These are phyloP conservation scores for Arachnomyces sp. DNA, from an alignment of 2,329 filamentous ascomycete genomes.

Conservation along the genomic window DNA sequence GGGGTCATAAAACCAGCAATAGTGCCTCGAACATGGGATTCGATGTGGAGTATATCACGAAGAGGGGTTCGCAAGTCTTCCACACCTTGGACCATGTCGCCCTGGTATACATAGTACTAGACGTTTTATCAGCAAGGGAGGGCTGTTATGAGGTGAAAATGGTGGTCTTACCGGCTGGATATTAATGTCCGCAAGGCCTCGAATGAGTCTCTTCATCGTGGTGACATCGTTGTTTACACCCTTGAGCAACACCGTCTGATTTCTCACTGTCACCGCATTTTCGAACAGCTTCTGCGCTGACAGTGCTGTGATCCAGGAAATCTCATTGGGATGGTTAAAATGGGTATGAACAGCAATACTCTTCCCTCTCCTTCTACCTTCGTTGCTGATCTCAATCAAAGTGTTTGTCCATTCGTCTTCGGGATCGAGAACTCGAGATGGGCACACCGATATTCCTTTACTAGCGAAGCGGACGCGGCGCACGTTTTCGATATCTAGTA, in stretches of 20 bases:
- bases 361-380: constrained; percentile 47
- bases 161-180: constrained; percentile 45
- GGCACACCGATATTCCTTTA: constrained; percentile 54
- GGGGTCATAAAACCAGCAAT: constrained; percentile 57
- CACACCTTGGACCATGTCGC: constrained; percentile 52
- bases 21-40: constrained; percentile 50
- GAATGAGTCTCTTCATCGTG: constrained; percentile 48
- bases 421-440: constrained; percentile 46
- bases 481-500: constrained; percentile 51
- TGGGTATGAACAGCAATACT: constrained; percentile 57
- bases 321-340: constrained; percentile 55
- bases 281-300: constrained; percentile 46
- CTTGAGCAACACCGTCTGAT: constrained; percentile 52
- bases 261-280: constrained; percentile 48
- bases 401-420: constrained; percentile 47
- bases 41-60: constrained; percentile 49
- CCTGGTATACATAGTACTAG: constrained; percentile 59
- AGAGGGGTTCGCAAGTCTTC: constrained; percentile 58
- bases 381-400: constrained; percentile 35
- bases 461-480: constrained; percentile 53
- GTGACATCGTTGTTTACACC: constrained; percentile 50
- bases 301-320: constrained; percentile 50
- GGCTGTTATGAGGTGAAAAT: constrained; percentile 1
- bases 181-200: constrained; percentile 47
- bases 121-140: background rate